Evolutionary conservation across 305 asterid species (phyloP).

Genomic region (Fraxinus dipetala): DNA sequence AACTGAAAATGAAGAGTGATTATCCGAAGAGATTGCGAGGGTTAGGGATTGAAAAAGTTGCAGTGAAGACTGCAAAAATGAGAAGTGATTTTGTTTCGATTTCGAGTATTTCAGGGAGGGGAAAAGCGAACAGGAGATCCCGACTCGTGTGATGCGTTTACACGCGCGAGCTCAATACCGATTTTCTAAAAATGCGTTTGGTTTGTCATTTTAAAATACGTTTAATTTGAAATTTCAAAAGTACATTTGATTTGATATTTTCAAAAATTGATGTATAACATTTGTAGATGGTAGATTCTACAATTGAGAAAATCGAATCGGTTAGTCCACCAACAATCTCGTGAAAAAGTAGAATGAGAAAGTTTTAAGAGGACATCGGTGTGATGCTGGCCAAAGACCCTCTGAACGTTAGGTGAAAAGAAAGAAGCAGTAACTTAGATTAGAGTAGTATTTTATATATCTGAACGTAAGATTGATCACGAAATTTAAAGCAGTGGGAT

Average conservation of each 20-base stretch:
- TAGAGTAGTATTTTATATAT: not conserved
- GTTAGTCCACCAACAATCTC: not conserved
- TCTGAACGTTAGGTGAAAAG: not conserved
- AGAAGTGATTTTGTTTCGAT: not conserved
- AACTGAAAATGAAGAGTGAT: not conserved
- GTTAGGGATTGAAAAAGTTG: constrained; percentile 2
- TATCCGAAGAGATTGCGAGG: constrained; percentile 16
- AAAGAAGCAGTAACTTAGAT: not conserved
- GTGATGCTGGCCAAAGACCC: not conserved
- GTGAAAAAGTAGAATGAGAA: not conserved
- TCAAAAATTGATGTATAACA: not conserved
- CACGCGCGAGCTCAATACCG: not conserved
- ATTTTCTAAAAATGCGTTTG: not conserved
- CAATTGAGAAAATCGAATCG: not conserved
- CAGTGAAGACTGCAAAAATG: not conserved
- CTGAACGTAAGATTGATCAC: not conserved
- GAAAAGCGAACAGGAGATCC: constrained; percentile 16
- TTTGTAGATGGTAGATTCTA: not conserved
- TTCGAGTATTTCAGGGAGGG: constrained; percentile 4
- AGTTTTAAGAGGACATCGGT: not conserved
- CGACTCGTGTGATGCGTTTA: constrained; percentile 8
- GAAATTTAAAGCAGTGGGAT: not conserved
- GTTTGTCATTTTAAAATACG: not conserved
- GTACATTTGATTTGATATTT: too few species aligned
- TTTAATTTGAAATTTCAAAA: too few species aligned